phyloP scores from a whole-genome alignment of 106 monocot genomes.

The Allium sativum region DNA sequence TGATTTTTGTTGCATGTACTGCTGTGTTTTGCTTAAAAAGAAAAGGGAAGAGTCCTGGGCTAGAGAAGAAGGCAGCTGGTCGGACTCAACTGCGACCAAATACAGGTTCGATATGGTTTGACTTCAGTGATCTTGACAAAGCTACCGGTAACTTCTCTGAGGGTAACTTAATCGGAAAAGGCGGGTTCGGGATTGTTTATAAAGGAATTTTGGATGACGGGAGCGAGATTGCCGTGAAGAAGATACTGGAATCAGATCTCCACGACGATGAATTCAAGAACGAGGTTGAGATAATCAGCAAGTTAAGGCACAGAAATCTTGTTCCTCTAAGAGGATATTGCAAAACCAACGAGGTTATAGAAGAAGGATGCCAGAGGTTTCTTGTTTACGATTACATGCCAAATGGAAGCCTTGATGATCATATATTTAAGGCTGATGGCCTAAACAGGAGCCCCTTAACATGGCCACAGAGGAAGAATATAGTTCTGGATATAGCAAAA shows the following conservation, averaged over 20 bases:
- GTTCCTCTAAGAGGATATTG: conserved; percentile 77
- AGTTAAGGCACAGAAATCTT: conserved; percentile 62
- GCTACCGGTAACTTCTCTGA: conserved; percentile 43
- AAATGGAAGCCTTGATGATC: conserved; percentile 44
- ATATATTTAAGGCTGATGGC: conserved; percentile 23
- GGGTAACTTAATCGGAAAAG: conserved; percentile 51
- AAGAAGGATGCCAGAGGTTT: conserved; percentile 45
- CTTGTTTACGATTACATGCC: conserved; percentile 80
- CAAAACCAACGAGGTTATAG: conserved; percentile 39
- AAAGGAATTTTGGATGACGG: conserved; percentile 52
- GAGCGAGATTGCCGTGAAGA: conserved; percentile 53
- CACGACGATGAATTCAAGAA: conserved; percentile 72
- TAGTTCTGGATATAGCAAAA: conserved; percentile 68
- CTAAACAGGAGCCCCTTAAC: conserved; percentile 8
- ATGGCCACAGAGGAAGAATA: conserved; percentile 63
- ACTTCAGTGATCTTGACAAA: conserved; percentile 37
- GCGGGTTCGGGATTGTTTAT: conserved; percentile 64
- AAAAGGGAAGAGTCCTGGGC: not conserved
- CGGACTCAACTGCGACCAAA: conserved; percentile 30
- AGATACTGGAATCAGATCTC: conserved; percentile 40
- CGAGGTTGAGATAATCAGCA: conserved; percentile 72
- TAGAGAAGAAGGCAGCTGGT: not conserved
- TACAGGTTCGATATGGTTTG: conserved; percentile 50
- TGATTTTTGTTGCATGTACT: conserved; percentile 2
- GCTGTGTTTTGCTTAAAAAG: conserved; percentile 1